Base-by-base conservation (phyloP, 768 basidiomycete genomes). In the Suillus ampliporus region DNA sequence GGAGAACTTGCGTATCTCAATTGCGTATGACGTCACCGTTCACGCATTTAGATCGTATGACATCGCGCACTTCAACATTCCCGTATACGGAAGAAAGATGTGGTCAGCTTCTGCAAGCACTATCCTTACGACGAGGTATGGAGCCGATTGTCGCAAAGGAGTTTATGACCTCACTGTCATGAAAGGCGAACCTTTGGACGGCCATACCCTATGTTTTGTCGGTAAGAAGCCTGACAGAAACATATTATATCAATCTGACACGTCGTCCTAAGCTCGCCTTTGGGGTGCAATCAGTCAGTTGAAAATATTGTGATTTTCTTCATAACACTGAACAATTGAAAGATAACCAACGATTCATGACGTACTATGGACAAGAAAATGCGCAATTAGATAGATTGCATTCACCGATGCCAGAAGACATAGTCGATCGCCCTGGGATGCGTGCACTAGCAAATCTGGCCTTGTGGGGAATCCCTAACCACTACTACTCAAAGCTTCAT, bases 31-130 rank as follows among this genome's bases (percentile, higher is more conserved):
- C 35, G n/a, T n/a, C n/a, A n/a, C n/a, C n/a, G n/a, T 13, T 17
- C 11, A 37, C 37, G 15, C 15, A 47, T 58, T 44, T 38, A 71
- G 87, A 89, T 73, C 83, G 82, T 54, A 75, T 85, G 69, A 88
- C 86, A 1, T 89, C 87, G 1, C 61, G 65, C 19, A 71, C 74
- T 23, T 86, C 86, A 0, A 85, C 86, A 0, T 86, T 87, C 69
- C 83, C 83, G 4, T 87, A 84, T 65, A 71, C 74, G n/a, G 75
- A 77, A 15, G 65, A 73, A 23, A 74, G 82, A 50, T 84, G 82
- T 68, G 74, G 77, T 59, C 72, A 77, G 28, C 82, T 86, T 61
- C 61, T 85, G 35, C 72, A 79, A 26, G 70, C 84, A 14, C 71
- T 89, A 31, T 77, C 72, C 57, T 66, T 68, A 34, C 79, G 78